Conservation (phyloP, 176 grass and related monocot species). For the Carex parvula region DNA sequence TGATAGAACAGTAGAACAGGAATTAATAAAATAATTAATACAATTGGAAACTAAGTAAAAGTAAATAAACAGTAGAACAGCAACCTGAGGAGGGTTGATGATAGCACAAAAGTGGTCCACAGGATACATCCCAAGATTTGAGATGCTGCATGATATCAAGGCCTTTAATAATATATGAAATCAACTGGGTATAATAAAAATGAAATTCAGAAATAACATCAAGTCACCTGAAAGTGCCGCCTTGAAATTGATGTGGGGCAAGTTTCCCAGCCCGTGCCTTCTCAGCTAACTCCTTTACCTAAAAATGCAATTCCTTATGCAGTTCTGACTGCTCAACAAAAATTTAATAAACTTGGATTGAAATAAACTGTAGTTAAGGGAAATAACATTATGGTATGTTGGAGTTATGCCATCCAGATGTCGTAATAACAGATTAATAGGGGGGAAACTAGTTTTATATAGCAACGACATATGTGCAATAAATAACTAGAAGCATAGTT, state of each 20-base stretch:
- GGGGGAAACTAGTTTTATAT: background rate
- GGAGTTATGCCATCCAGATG: background rate
- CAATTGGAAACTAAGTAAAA: background rate
- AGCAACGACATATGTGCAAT: background rate
- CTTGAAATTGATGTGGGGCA: constrained; percentile 77
- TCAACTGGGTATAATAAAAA: constrained; percentile 10
- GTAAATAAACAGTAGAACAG: background rate
- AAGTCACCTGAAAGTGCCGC: constrained; percentile 78
- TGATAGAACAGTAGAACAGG: no score
- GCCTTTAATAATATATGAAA: constrained; percentile 23
- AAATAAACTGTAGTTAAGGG: background rate
- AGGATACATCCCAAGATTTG: constrained; percentile 97
- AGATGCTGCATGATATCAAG: constrained; percentile 52
- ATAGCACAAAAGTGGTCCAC: constrained; percentile 98
- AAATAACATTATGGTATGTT: background rate
- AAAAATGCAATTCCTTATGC: background rate
- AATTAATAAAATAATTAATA: background rate
- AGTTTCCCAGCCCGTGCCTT: constrained; percentile 94
- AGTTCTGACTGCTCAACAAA: background rate
- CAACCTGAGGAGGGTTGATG: constrained; percentile 96
- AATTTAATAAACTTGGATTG: background rate
- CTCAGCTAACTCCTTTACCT: constrained; percentile 91
- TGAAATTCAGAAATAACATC: background rate
- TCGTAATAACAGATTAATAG: background rate
- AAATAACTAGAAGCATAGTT: constrained; percentile 11